Conservation (phyloP, 768 basidiomycete species). For the Tremella yokohamensis region DNA sequence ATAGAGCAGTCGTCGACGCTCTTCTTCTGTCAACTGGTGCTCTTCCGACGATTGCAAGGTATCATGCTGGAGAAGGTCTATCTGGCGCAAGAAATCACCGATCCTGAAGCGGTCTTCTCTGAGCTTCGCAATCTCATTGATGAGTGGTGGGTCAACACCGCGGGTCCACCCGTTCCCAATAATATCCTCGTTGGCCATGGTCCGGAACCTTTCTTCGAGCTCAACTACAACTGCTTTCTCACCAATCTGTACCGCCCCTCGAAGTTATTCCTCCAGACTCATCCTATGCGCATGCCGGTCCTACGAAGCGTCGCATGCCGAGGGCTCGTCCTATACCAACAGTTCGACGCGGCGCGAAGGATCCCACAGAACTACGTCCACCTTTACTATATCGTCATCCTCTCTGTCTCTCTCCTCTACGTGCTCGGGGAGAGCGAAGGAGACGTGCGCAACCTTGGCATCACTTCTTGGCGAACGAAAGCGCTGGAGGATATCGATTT, state of each 20-base stretch:
- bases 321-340: neutral
- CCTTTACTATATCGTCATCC: constrained; percentile 2
- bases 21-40: constrained; percentile 6
- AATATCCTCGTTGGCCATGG: neutral
- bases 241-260: constrained; percentile 3
- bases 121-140: constrained; percentile 10
- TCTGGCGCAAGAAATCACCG: neutral
- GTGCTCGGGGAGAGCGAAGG: constrained; percentile 1
- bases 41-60: constrained; percentile 8
- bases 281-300: neutral
- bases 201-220: neutral
- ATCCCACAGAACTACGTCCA: constrained; percentile 4
- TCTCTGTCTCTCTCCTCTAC: constrained; percentile 2
- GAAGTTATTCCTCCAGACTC: neutral
- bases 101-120: neutral
- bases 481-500: neutral
- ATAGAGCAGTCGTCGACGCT: neutral
- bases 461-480: neutral
- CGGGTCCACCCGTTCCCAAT: neutral
- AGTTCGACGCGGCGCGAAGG: neutral
- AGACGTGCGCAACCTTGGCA: neutral
- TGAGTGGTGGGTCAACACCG: neutral
- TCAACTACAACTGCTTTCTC: constrained; percentile 3
- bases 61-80: constrained; percentile 7
- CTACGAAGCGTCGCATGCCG: neutral